Conservation (phyloP, 305 asterid genomes). For the Vinca major region DNA sequence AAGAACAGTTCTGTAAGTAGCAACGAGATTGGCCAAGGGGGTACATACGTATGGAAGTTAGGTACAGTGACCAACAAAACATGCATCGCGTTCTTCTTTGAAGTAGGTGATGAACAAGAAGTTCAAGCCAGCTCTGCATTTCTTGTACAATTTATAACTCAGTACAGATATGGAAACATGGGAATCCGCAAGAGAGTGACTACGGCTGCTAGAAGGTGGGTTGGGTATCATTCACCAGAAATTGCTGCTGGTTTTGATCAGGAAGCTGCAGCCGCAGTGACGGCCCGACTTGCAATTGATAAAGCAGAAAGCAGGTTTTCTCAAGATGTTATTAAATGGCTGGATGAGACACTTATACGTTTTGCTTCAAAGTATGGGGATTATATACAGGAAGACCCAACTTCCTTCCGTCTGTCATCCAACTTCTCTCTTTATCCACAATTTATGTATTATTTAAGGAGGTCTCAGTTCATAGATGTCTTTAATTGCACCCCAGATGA, state of each 20-base stretch:
- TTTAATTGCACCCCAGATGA: constrained; percentile 86
- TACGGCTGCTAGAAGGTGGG: constrained; percentile 93
- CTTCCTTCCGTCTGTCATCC: constrained; percentile 68
- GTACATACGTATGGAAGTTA: constrained; percentile 67
- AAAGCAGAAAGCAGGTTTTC: constrained; percentile 34
- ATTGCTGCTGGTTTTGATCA: constrained; percentile 79
- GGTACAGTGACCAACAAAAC: constrained; percentile 60
- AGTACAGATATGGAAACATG: constrained; percentile 54
- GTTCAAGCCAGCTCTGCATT: constrained; percentile 65
- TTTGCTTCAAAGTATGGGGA: constrained; percentile 85
- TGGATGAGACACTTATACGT: constrained; percentile 54
- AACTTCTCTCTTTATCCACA: constrained; percentile 79
- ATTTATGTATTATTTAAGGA: constrained; percentile 73
- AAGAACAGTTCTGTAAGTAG: constrained; percentile 56
- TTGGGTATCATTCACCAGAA: constrained; percentile 55
- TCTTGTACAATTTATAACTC: constrained; percentile 69
- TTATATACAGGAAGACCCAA: constrained; percentile 74
- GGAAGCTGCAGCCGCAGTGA: constrained; percentile 87
- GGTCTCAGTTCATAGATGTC: constrained; percentile 85
- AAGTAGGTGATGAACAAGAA: constrained; percentile 51
- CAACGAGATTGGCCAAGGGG: constrained; percentile 66
- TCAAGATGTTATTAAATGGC: constrained; percentile 66
- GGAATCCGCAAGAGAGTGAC: constrained; percentile 79
- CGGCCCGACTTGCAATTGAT: constrained; percentile 71
- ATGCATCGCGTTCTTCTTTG: constrained; percentile 79